These are phyloP conservation scores for Aegilops longissima DNA, from an alignment of 176 grass and related monocot genomes.

Conservation along the genomic window DNA sequence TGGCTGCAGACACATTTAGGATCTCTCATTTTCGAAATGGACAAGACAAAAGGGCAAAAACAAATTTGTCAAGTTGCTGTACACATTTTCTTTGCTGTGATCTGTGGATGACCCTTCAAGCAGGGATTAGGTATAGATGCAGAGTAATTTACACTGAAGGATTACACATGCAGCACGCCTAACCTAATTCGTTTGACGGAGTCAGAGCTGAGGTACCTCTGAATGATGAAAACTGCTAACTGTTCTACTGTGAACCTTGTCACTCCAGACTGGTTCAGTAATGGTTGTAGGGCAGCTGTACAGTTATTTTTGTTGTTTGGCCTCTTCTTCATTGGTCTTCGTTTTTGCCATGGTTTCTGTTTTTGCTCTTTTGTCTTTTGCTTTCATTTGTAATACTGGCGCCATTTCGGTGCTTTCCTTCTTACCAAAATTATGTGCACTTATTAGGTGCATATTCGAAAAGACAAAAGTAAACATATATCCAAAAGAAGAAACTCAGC, in stretches of 20 bases:
- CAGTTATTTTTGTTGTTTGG: background rate
- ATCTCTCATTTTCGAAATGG: background rate
- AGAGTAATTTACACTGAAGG: conserved; percentile 30
- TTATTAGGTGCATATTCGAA: background rate
- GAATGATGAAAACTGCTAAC: background rate
- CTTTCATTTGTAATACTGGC: background rate
- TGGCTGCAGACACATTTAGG: background rate
- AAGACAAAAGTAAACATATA: background rate
- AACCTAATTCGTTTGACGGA: conserved; percentile 36
- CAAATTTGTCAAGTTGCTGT: conserved; percentile 15
- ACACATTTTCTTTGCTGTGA: conserved; percentile 24
- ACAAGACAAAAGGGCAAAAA: background rate
- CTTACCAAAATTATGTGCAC: background rate
- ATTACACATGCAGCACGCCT: conserved; percentile 31
- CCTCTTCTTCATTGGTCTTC: background rate
- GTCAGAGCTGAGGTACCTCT: conserved; percentile 12
- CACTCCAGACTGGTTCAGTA: background rate
- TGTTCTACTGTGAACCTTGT: background rate
- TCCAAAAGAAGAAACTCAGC: background rate
- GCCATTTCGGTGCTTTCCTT: background rate
- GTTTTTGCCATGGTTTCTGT: background rate
- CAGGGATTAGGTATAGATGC: conserved; percentile 27
- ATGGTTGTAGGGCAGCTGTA: background rate
- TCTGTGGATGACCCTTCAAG: background rate
- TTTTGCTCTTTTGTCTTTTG: background rate